These are phyloP conservation scores for Marasmius oreades DNA, from an alignment of 1,284 basidiomycete species.

Conservation along the genomic window DNA sequence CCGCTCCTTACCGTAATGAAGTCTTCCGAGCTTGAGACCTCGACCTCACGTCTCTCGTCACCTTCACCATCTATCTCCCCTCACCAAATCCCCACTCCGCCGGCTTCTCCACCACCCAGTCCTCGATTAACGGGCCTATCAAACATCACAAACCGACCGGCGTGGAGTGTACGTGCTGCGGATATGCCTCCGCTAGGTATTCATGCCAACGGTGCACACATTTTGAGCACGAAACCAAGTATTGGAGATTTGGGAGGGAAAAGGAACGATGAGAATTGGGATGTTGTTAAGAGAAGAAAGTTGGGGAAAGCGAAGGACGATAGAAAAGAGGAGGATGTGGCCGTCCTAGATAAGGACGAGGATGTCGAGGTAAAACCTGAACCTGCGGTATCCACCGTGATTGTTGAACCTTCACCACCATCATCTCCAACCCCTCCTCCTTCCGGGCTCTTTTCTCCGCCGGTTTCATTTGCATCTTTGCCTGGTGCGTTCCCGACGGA, in stretches of 20 bases:
- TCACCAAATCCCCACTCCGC: constrained; percentile 12
- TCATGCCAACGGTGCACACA: neutral
- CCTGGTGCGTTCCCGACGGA: constrained; percentile 16
- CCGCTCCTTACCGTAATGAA: neutral
- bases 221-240: neutral
- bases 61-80: neutral
- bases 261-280: constrained; percentile 2
- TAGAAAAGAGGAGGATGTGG: neutral
- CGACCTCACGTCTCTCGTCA: neutral
- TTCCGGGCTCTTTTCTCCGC: constrained; percentile 7
- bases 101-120: constrained; percentile 7
- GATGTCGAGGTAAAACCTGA: neutral
- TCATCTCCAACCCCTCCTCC: neutral
- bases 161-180: constrained; percentile 22
- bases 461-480: constrained; percentile 16
- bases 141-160: constrained; percentile 12
- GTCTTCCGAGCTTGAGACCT: neutral
- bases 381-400: neutral
- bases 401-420: constrained; percentile 3
- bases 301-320: neutral
- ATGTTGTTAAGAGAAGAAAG: neutral
- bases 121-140: neutral
- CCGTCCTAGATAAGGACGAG: neutral
- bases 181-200: constrained; percentile 21
- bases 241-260: neutral